These are phyloP conservation scores for Metschnikowia matae DNA, from an alignment of 805 yeast species.

Conservation along the genomic window DNA sequence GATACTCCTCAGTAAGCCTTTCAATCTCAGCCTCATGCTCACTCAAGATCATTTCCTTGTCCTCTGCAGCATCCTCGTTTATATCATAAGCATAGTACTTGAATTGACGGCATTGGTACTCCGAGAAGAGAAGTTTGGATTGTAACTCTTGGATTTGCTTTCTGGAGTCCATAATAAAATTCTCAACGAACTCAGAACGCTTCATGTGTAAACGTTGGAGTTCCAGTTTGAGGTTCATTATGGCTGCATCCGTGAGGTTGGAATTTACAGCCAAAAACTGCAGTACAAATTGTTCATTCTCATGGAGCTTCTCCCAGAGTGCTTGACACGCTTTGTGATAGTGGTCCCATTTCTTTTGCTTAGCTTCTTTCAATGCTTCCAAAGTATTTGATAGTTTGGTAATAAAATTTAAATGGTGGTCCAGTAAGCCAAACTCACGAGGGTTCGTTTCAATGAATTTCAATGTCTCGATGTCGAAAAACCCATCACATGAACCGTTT, in stretches of 20 bases:
- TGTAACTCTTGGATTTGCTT: constrained; percentile 57
- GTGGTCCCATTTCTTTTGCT: constrained; percentile 34
- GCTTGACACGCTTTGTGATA: constrained; percentile 39
- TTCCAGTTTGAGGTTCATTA: constrained; percentile 54
- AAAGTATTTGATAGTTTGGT: constrained; percentile 29
- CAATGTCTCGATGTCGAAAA: constrained; percentile 37
- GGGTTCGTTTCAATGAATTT: constrained; percentile 35
- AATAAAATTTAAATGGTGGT: constrained; percentile 31
- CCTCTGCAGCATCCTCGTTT: constrained; percentile 33
- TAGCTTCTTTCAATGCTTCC: constrained; percentile 27
- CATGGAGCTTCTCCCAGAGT: constrained; percentile 57
- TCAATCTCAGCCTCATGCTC: constrained; percentile 62
- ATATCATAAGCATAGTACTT: constrained; percentile 32
- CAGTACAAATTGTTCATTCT: constrained; percentile 37
- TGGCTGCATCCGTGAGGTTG: constrained; percentile 42
- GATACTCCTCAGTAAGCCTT: constrained; percentile 46
- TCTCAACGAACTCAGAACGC: constrained; percentile 62
- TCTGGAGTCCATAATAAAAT: constrained; percentile 62
- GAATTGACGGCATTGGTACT: constrained; percentile 47
- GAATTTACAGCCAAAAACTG: constrained; percentile 44
- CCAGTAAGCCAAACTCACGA: constrained; percentile 36
- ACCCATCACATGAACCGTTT: constrained; percentile 24
- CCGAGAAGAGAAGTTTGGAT: constrained; percentile 56
- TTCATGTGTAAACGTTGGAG: constrained; percentile 52
- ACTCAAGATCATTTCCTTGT: constrained; percentile 57